phyloP scores from a whole-genome alignment of 164 flowering plant species.

The Sedum album region DNA sequence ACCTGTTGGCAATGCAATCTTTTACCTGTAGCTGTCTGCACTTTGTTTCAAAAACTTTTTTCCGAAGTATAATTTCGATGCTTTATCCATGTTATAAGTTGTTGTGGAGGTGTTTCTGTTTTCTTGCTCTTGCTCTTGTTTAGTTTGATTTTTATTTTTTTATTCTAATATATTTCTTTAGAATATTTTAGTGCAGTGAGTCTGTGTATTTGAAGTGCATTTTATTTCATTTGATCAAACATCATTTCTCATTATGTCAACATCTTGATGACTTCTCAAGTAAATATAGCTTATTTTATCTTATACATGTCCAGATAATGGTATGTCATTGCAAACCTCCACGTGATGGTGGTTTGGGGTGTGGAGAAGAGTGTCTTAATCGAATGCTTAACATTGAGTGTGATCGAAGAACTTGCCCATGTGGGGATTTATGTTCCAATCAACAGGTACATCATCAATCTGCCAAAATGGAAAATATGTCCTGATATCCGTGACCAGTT shows the following conservation, averaged over 20 bases:
- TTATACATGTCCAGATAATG: slow-evolving; percentile 58
- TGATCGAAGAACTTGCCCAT: slow-evolving; percentile 84
- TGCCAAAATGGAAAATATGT: background rate
- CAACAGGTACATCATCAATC: slow-evolving; percentile 50
- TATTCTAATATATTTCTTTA: background rate
- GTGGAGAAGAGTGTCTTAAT: slow-evolving; percentile 85
- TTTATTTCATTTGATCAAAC: background rate
- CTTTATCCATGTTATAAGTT: background rate
- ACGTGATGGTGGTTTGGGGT: slow-evolving; percentile 56
- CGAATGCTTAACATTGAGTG: slow-evolving; percentile 97
- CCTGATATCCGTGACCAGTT: background rate
- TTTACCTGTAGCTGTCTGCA: background rate
- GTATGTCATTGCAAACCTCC: slow-evolving; percentile 87
- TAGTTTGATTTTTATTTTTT: background rate
- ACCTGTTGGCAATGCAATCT: background rate
- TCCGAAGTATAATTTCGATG: background rate
- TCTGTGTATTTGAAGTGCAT: background rate
- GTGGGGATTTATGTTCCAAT: slow-evolving; percentile 88
- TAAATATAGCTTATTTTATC: slow-evolving; percentile 6
- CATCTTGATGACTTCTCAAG: slow-evolving; percentile 7
- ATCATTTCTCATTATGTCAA: background rate
- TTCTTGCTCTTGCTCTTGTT: background rate
- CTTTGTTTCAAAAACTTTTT: background rate
- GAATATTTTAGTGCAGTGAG: background rate
- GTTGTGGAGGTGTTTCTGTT: background rate